Base-by-base conservation (phyloP, 2,329 filamentous ascomycete genomes). In the Orbilia oligospora region DNA sequence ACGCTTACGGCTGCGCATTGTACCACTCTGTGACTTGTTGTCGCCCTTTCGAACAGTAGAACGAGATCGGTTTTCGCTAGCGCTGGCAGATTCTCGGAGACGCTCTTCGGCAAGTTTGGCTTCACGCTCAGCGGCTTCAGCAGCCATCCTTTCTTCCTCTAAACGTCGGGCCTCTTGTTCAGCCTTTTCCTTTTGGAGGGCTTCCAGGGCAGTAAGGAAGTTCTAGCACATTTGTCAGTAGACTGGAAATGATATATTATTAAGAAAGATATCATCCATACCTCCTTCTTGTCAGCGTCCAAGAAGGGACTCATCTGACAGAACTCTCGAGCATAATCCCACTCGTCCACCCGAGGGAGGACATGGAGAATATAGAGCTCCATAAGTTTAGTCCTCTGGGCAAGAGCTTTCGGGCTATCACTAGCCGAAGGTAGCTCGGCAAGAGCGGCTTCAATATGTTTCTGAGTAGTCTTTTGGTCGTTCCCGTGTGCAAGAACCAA, bases 301-400 rank as follows among this genome's bases (percentile, higher is more conserved):
- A 99, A 88, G 27, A 97, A 90, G 56, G 95, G 91, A 84, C 91
- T 96, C 83, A 93, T 90, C 82, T 88, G 90, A 83, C 98, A 97
- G 84, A 98, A 98, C 81, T 97, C 93, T 76, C 90, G 89, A 3
- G 96, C 93, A 82, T 97, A 97, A 75, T 97, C 93, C 96, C 96
- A 99, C 85, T 98, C 94, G 71, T 93, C 91, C 82, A 97, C 98
- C 67, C 93, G 89, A 4, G 95, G 90, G n/a, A 99, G 89, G 6
- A 98, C 93, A 83, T 99, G 96, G 3, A 99, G 88, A 0, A 94
- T 97, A 84, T 97, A 99, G 8, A 99, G 88, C 85, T 99, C 96
- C 64, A 99, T 89, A 49, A 99, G 92, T 86, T 97, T 97, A 80
- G 97, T 91, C 55, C 94, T 89, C 63, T 82, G 81, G n/a, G 81